Percentiles rank a stretch among this genome's conserved stretches.
Conservation (phyloP, 2,329 filamentous ascomycete genomes). For the Diaporthe capsici region DNA sequence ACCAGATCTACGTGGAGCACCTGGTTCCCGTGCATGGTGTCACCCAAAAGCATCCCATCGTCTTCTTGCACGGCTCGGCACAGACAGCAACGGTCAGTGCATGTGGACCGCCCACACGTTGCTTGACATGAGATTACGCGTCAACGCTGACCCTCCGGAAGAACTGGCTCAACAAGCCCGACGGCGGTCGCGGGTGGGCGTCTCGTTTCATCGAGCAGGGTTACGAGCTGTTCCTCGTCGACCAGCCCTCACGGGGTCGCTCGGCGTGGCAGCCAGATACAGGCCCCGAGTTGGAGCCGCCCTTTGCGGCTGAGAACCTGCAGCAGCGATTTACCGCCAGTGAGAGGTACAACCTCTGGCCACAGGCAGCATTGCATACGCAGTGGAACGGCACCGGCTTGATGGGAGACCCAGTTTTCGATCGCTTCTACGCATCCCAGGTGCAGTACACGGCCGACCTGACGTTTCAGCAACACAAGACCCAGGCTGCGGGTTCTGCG, state of each 20-base stretch:
- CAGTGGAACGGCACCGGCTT: conserved; percentile 59
- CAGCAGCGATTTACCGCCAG: conserved; percentile 56
- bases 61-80: conserved; percentile 60
- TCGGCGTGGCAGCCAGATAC: conserved; percentile 56
- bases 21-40: conserved; percentile 52
- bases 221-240: conserved; percentile 62
- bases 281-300: conserved; percentile 45
- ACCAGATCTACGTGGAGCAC: conserved; percentile 69
- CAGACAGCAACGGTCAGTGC: conserved; percentile 55
- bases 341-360: conserved; percentile 53
- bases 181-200: conserved; percentile 62
- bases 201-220: conserved; percentile 61
- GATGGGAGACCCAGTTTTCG: conserved; percentile 57
- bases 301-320: conserved; percentile 53
- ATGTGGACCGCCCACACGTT: conserved; percentile 41
- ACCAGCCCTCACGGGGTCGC: conserved; percentile 61
- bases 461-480: conserved; percentile 53
- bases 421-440: conserved; percentile 57
- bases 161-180: conserved; percentile 60
- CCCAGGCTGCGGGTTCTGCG: conserved; percentile 56
- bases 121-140: conserved; percentile 13
- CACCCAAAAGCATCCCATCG: conserved; percentile 51
- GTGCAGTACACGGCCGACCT: conserved; percentile 54
- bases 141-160: conserved; percentile 31
- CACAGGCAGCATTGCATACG: conserved; percentile 53